Base-by-base conservation (phyloP, 2,329 filamentous ascomycete genomes). In the Zelopaecilomyces penicillatus region DNA sequence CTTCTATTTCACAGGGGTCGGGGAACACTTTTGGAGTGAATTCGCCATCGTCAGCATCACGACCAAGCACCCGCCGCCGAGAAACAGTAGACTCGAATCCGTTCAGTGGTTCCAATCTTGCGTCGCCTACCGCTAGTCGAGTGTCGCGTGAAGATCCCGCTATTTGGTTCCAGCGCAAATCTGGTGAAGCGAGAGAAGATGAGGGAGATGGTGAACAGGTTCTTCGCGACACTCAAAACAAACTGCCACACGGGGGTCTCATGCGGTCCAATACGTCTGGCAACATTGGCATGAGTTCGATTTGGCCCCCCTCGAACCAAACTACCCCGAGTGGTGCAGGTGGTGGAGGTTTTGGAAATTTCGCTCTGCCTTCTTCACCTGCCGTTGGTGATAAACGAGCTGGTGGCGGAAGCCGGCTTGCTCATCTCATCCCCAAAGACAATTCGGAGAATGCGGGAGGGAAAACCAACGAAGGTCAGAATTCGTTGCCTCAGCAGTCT, bases 301-400 rank as follows among this genome's bases (percentile, higher is more conserved):
- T 66, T 6, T 69, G 66, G 66, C 61, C 64, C 19, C 55, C 64
- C 4, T 62, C 77, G 10, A 77, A 78, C 44, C 73, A 71, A 41
- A 75, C 82, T 37, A 80, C 86, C 54, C 76, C 82, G 5, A 89
- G 91, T 4, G 39, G 39, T 12, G 9, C 29, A 12, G 80, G 86
- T 54, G 76, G 82, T 5, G 89, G 90, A 31, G 83, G 83, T 26
- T 98, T 98, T 65, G 91, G 91, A 8, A 93, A 82, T 57, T 97
- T 97, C 63, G 83, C 85, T n/a, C 64, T 94, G 42, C 65, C 68
- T 39, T 65, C 77, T 30, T 72, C 75, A 31, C 70, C 76, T 12
- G 66, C 75, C 5, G 71, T 79, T 30, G 69, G 74, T 4, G 87
- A 95, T 44, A 95, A 93, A 68, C 81, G 86, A 7, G 78, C 84